These are phyloP conservation scores for Suillus luteus DNA, from an alignment of 768 basidiomycete species.

Conservation along the genomic window DNA sequence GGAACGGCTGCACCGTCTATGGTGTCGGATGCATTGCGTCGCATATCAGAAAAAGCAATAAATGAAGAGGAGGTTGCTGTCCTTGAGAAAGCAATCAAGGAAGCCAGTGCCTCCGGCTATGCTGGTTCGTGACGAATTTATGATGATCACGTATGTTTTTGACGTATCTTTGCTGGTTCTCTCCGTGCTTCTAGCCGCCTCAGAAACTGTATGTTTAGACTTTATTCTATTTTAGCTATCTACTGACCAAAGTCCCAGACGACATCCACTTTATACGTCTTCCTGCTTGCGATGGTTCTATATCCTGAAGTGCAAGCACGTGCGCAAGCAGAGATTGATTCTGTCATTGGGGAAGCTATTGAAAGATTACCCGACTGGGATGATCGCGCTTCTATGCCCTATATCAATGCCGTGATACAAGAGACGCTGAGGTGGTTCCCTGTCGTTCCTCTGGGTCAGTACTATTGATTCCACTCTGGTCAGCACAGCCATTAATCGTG, in stretches of 20 bases:
- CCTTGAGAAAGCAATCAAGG: constrained; percentile 25
- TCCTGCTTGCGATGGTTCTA: constrained; percentile 29
- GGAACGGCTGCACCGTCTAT: constrained; percentile 25
- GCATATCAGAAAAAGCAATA: constrained; percentile 13
- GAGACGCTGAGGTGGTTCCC: constrained; percentile 31
- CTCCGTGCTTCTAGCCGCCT: constrained; percentile 17
- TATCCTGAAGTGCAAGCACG: constrained; percentile 27
- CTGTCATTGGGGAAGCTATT: constrained; percentile 21
- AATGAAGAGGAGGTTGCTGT: constrained; percentile 14
- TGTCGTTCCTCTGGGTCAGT: constrained; percentile 16
- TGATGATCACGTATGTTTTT: constrained; percentile 15
- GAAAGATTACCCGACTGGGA: constrained; percentile 25
- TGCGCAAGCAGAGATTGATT: constrained; percentile 23
- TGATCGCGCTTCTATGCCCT: constrained; percentile 24
- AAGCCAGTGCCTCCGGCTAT: constrained; percentile 26
- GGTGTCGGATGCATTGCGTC: constrained; percentile 25
- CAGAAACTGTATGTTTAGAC: constrained; percentile 24
- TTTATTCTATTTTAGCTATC: not conserved
- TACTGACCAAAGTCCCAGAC: constrained; percentile 15
- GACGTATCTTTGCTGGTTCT: constrained; percentile 1
- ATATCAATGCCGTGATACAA: constrained; percentile 23
- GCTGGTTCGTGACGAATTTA: constrained; percentile 14
- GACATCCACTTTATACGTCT: constrained; percentile 21
- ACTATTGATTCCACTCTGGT: not conserved
- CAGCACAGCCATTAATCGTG: not conserved